Conservation (phyloP, 164 flowering plant species). For the Liquidambar formosana region DNA sequence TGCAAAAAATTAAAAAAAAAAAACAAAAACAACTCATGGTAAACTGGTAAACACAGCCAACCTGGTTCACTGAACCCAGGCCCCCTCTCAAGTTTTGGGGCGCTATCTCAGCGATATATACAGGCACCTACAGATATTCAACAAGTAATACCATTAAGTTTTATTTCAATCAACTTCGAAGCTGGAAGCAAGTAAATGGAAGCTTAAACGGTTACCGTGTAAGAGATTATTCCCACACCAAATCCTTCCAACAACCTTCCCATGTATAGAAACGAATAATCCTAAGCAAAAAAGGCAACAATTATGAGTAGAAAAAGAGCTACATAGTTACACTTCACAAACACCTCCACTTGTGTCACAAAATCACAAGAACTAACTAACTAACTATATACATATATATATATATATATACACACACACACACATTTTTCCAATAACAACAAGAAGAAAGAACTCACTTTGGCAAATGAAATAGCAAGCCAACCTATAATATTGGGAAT, state of each 20-base stretch:
- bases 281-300: conserved; percentile 31
- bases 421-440: not conserved
- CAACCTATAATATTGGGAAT: conserved; percentile 86
- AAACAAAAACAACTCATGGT: no score
- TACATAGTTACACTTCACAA: not conserved
- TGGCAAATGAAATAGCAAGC: conserved; percentile 77
- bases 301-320: not conserved
- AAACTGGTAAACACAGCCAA: conserved; percentile 15
- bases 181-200: conserved; percentile 2
- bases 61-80: conserved; percentile 79
- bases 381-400: no score
- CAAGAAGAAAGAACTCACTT: conserved; percentile 37
- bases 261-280: conserved; percentile 69
- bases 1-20: not conserved
- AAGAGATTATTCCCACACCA: conserved; percentile 78
- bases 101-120: conserved; percentile 88
- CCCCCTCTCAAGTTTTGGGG: conserved; percentile 79
- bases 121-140: conserved; percentile 62
- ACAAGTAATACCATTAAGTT: not conserved
- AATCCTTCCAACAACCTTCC: conserved; percentile 78
- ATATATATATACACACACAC: no score
- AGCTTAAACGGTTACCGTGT: conserved; percentile 37
- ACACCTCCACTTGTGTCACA: no score
- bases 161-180: not conserved
- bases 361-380: no score